Evolutionary conservation across 345 rosid genomes (phyloP).

Genomic region (Eucalyptus marginata): DNA sequence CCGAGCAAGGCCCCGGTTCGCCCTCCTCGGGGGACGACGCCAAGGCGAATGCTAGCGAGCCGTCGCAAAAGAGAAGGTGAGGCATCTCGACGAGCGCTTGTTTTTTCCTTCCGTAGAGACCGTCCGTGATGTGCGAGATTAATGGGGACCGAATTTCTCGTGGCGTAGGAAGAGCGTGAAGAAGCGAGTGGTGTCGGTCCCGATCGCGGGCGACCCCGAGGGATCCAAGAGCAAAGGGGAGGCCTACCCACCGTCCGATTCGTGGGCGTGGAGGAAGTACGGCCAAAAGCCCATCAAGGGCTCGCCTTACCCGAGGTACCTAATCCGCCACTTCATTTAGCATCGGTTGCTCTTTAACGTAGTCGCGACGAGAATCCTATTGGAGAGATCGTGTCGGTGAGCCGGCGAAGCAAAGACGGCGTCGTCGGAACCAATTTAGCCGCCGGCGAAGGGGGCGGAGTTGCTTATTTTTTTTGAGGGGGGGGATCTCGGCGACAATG

Average conservation of each 20-base stretch:
- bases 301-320: slow-evolving; percentile 66
- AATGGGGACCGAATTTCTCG: not conserved
- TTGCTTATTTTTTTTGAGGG: not conserved
- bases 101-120: not conserved
- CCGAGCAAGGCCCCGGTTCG: slow-evolving; percentile 22
- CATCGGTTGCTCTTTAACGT: not conserved
- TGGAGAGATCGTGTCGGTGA: not conserved
- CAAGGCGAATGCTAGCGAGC: slow-evolving; percentile 9
- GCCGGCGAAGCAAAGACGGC: fast-evolving
- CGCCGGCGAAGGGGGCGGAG: not conserved
- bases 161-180: slow-evolving; percentile 19
- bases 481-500: not conserved
- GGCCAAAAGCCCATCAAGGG: slow-evolving; percentile 89
- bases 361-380: not conserved
- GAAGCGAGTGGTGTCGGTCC: slow-evolving; percentile 59
- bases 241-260: slow-evolving; percentile 58
- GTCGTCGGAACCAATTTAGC: not conserved
- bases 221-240: slow-evolving; percentile 23
- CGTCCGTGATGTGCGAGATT: not conserved
- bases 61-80: slow-evolving; percentile 57
- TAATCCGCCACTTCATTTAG: not conserved
- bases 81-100: not conserved
- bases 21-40: slow-evolving; percentile 39
- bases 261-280: slow-evolving; percentile 85
- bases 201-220: slow-evolving; percentile 41